phyloP scores from a whole-genome alignment of 306 rosid species.

The Quercus rubra region DNA sequence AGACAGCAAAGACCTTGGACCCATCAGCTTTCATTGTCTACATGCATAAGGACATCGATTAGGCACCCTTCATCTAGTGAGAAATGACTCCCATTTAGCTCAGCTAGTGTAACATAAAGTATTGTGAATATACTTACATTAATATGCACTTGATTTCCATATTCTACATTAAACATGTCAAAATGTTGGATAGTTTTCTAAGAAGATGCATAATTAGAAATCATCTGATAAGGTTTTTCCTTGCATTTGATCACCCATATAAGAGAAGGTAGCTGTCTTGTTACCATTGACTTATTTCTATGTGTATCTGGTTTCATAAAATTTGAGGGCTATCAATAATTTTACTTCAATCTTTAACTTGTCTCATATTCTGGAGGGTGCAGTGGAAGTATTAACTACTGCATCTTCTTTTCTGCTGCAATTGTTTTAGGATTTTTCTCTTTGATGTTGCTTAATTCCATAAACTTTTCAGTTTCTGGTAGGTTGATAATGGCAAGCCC shows the following conservation, averaged over 20 bases:
- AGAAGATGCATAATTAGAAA: not conserved
- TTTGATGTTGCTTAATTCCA: not conserved
- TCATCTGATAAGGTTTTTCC: not conserved
- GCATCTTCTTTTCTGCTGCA: not conserved
- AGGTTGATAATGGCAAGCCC: slow-evolving; percentile 19
- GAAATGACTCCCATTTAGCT: not conserved
- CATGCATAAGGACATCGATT: not conserved
- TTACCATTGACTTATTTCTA: not conserved
- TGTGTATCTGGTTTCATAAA: not conserved
- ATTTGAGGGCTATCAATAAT: not conserved
- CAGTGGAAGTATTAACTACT: not conserved
- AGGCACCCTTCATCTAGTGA: not conserved
- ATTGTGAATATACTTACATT: not conserved
- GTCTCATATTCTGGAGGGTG: not conserved
- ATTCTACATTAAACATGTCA: not conserved
- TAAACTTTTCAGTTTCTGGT: not conserved
- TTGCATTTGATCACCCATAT: not conserved
- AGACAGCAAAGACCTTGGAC: not conserved
- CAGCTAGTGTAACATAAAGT: not conserved
- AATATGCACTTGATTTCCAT: not conserved
- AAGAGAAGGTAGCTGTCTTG: not conserved
- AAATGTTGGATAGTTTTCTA: not conserved
- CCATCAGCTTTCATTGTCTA: not conserved
- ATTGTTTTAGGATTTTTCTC: not conserved
- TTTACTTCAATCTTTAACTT: not conserved